phyloP scores from a whole-genome alignment of 2,329 filamentous ascomycete species.

The Phaeosphaeria sp. region DNA sequence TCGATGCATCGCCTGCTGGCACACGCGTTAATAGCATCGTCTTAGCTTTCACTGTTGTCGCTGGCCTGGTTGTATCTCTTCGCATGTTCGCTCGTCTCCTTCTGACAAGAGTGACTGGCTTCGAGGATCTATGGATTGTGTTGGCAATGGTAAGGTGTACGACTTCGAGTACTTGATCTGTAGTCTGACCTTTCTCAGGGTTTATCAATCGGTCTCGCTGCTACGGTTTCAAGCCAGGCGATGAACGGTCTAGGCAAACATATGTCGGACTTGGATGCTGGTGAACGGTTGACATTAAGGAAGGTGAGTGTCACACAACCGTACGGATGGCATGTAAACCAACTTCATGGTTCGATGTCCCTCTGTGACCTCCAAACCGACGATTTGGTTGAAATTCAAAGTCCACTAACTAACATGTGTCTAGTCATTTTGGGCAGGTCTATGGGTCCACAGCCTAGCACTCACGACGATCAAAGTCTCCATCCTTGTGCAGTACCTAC shows the following conservation, averaged over 20 bases:
- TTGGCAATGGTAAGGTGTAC: slow-evolving; percentile 39
- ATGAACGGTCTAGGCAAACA: slow-evolving; percentile 42
- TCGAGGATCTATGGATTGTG: slow-evolving; percentile 40
- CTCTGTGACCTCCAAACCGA: too few relatives aligned
- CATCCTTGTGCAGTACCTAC: slow-evolving; percentile 42
- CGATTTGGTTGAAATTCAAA: slow-evolving; percentile 9
- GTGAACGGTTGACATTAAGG: slow-evolving; percentile 13
- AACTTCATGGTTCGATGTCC: background rate
- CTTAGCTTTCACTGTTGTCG: slow-evolving; percentile 40
- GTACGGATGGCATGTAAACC: background rate
- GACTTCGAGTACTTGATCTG: background rate
- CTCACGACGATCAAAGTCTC: slow-evolving; percentile 42
- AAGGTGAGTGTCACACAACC: slow-evolving; percentile 17
- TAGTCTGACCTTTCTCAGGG: slow-evolving; percentile 22
- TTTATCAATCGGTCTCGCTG: slow-evolving; percentile 35
- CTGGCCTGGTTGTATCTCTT: slow-evolving; percentile 37
- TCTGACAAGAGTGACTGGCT: slow-evolving; percentile 31
- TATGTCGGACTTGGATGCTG: slow-evolving; percentile 13
- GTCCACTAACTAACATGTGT: slow-evolving; percentile 16
- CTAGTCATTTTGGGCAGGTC: slow-evolving; percentile 44
- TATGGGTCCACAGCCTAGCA: slow-evolving; percentile 43
- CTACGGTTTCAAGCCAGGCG: slow-evolving; percentile 36
- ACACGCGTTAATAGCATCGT: slow-evolving; percentile 39
- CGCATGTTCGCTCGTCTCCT: slow-evolving; percentile 39
- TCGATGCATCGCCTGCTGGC: slow-evolving; percentile 35